Evolutionary conservation across 345 rosid genomes (phyloP).

Genomic region (Zanthoxylum bungeanum): DNA sequence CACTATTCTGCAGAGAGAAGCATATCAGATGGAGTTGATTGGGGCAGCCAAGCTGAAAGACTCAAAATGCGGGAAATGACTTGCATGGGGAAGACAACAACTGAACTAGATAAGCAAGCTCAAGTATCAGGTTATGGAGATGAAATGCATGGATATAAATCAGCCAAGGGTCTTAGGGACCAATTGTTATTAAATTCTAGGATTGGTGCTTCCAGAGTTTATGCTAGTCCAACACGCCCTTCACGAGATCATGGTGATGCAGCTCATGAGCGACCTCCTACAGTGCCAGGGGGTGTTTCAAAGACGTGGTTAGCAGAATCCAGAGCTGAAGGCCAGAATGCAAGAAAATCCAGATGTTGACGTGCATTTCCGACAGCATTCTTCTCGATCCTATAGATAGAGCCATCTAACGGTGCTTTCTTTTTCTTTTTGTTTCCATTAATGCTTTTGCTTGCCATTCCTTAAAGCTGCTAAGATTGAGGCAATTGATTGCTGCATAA

Average conservation of each 20-base stretch:
- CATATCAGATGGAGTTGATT: slow-evolving; percentile 80
- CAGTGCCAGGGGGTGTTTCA: slow-evolving; percentile 41
- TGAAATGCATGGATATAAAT: slow-evolving; percentile 65
- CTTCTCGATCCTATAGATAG: background rate
- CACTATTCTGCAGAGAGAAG: slow-evolving; percentile 71
- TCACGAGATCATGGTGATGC: slow-evolving; percentile 27
- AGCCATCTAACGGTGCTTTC: too few species aligned
- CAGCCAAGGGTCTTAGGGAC: slow-evolving; percentile 61
- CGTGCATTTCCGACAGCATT: background rate
- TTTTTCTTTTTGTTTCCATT: background rate
- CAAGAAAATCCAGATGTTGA: slow-evolving; percentile 66
- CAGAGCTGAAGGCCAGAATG: slow-evolving; percentile 43
- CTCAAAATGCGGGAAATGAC: slow-evolving; percentile 43
- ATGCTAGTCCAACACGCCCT: slow-evolving; percentile 48
- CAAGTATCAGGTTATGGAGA: slow-evolving; percentile 46
- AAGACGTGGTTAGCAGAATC: slow-evolving; percentile 64
- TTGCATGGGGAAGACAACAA: slow-evolving; percentile 60
- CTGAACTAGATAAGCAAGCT: slow-evolving; percentile 41
- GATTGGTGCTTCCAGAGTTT: slow-evolving; percentile 42
- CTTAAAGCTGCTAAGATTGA: slow-evolving; percentile 20
- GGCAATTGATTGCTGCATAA: slow-evolving; percentile 23
- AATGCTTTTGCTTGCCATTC: slow-evolving; percentile 8
- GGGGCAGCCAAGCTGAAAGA: slow-evolving; percentile 55
- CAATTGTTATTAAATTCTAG: slow-evolving; percentile 50
- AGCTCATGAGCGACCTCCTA: slow-evolving; percentile 56